These are phyloP conservation scores for Cymbopogon citratus DNA, from an alignment of 176 grass and related monocot species.

Conservation along the genomic window DNA sequence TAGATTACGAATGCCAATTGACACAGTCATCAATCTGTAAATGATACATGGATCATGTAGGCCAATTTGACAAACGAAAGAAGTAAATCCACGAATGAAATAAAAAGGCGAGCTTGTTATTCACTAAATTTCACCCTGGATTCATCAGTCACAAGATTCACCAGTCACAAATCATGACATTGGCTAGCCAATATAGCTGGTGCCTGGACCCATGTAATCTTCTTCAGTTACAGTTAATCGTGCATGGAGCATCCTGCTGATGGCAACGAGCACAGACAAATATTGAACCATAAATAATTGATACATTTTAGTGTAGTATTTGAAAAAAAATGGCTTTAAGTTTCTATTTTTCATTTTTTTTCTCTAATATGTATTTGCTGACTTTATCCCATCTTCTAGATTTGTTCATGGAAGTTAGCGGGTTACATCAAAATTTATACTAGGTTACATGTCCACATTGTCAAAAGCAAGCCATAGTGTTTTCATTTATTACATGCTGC, in stretches of 20 bases:
- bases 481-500: slow-evolving; percentile 31
- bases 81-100: too few species aligned
- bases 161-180: not conserved
- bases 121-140: too few species aligned
- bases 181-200: not conserved
- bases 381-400: not conserved
- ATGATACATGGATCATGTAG: too few species aligned
- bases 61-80: too few species aligned
- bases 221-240: not conserved
- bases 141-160: too few species aligned
- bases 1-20: too few species aligned
- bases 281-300: not conserved
- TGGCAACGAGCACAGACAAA: not conserved
- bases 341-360: not conserved
- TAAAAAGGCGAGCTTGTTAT: too few species aligned
- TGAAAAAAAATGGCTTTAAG: not conserved
- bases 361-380: not conserved
- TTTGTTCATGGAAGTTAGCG: too few species aligned
- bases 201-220: not conserved
- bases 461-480: not conserved
- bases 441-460: not conserved
- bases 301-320: not conserved
- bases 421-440: too few species aligned
- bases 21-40: too few species aligned
- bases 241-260: not conserved